Evolutionary conservation across 2,329 filamentous ascomycete genomes (phyloP).

Genomic region (Xylariaceae sp.): DNA sequence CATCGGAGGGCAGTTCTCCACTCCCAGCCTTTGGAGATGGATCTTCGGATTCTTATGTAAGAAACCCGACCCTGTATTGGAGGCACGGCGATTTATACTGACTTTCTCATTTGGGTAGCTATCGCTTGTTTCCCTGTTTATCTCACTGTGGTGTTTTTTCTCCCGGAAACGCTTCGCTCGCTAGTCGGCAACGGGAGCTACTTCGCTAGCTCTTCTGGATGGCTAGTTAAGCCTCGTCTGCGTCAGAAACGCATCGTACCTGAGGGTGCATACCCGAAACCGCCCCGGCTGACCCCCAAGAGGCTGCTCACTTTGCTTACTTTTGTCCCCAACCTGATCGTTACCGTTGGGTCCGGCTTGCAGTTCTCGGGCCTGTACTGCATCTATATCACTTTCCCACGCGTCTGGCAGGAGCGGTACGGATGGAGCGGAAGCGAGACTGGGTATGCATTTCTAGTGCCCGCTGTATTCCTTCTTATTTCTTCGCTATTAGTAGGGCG

Average conservation of each 20-base stretch:
- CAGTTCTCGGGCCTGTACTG: constrained; percentile 22
- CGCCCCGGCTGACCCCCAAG: constrained; percentile 12
- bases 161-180: constrained; percentile 53
- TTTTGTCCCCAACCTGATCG: constrained; percentile 28
- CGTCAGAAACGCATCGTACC: constrained; percentile 20
- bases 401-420: constrained; percentile 21
- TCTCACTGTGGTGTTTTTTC: constrained; percentile 41
- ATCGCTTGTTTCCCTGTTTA: constrained; percentile 41
- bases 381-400: constrained; percentile 20
- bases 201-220: constrained; percentile 24
- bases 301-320: constrained; percentile 28
- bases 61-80: constrained; percentile 42
- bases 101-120: constrained; percentile 25
- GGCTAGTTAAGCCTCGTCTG: constrained; percentile 15
- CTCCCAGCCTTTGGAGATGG: constrained; percentile 48
- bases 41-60: constrained; percentile 48
- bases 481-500: constrained; percentile 42
- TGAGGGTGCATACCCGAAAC: constrained; percentile 18
- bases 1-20: constrained; percentile 48
- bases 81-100: constrained; percentile 36
- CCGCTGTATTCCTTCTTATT: constrained; percentile 17
- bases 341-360: constrained; percentile 17
- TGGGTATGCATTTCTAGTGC: constrained; percentile 17
- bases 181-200: constrained; percentile 50
- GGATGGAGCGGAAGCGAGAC: constrained; percentile 22